These are phyloP conservation scores for Amanita thiersii DNA, from an alignment of 768 basidiomycete genomes.

Conservation along the genomic window DNA sequence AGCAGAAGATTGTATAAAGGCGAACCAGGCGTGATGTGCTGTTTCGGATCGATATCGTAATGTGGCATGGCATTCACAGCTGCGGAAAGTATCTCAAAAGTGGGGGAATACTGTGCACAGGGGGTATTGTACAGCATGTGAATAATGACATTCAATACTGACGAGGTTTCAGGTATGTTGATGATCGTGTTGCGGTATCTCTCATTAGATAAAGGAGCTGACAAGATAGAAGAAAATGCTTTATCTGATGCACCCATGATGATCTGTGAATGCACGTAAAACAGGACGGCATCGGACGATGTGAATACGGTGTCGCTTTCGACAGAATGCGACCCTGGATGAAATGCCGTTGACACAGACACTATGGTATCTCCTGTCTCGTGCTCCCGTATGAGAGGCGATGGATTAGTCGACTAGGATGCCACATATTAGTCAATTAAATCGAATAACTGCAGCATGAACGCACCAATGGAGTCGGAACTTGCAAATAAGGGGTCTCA, in stretches of 20 bases:
- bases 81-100: constrained; percentile 34
- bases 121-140: constrained; percentile 45
- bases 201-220: neutral
- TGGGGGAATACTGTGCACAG: constrained; percentile 42
- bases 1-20: constrained; percentile 25
- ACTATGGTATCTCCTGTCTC: neutral
- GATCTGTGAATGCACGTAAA: constrained; percentile 10
- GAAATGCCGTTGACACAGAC: constrained; percentile 12
- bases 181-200: constrained; percentile 19
- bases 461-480: no score
- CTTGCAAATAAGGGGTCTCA: no score
- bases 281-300: constrained; percentile 12
- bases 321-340: constrained; percentile 1
- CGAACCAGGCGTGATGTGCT: constrained; percentile 17
- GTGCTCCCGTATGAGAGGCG: neutral
- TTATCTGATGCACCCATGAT: constrained; percentile 7
- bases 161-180: constrained; percentile 33
- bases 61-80: constrained; percentile 30
- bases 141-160: constrained; percentile 45
- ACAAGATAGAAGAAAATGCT: constrained; percentile 10
- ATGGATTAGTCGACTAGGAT: neutral
- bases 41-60: constrained; percentile 16
- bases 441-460: no score
- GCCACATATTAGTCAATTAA: no score
- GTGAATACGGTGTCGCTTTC: constrained; percentile 9